These are phyloP conservation scores for Colletotrichum ledebouriae DNA, from an alignment of 2,329 filamentous ascomycete species.

Conservation along the genomic window DNA sequence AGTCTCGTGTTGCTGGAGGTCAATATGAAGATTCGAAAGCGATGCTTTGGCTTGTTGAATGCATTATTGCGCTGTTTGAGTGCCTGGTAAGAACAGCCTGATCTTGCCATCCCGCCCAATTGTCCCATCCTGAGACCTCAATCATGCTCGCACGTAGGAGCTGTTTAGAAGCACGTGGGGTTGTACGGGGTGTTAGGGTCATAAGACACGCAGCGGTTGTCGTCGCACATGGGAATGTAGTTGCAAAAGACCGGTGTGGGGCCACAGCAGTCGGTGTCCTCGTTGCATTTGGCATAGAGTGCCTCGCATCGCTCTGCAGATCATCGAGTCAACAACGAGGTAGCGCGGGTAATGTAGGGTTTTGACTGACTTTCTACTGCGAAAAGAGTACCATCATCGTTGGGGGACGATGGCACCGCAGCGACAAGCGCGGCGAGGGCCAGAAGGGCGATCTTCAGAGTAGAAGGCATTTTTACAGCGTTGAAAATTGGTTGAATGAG, in stretches of 20 bases:
- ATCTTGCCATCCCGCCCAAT: not conserved
- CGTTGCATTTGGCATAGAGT: constrained; percentile 4
- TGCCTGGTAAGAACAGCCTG: not conserved
- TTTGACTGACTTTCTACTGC: constrained; percentile 20
- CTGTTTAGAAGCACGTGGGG: constrained; percentile 6
- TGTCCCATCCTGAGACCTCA: not conserved
- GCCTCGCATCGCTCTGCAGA: constrained; percentile 12
- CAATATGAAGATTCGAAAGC: not conserved
- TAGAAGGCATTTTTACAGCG: not conserved
- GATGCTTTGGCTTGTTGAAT: not conserved
- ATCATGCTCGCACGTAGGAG: not conserved
- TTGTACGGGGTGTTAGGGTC: constrained; percentile 16
- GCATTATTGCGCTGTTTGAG: not conserved
- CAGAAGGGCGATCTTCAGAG: not conserved
- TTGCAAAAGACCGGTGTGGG: not conserved
- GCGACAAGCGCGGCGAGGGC: not conserved
- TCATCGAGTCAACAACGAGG: not conserved
- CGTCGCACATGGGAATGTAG: constrained; percentile 12
- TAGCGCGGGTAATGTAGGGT: rapidly evolving
- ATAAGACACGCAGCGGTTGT: constrained; percentile 19
- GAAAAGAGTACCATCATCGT: constrained; percentile 7
- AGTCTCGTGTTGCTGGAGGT: not conserved
- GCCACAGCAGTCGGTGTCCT: constrained; percentile 17
- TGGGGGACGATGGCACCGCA: constrained; percentile 14
- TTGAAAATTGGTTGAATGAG: not conserved